Conservation (phyloP, 2,329 filamentous ascomycete species). For the Claviceps spartinae region DNA sequence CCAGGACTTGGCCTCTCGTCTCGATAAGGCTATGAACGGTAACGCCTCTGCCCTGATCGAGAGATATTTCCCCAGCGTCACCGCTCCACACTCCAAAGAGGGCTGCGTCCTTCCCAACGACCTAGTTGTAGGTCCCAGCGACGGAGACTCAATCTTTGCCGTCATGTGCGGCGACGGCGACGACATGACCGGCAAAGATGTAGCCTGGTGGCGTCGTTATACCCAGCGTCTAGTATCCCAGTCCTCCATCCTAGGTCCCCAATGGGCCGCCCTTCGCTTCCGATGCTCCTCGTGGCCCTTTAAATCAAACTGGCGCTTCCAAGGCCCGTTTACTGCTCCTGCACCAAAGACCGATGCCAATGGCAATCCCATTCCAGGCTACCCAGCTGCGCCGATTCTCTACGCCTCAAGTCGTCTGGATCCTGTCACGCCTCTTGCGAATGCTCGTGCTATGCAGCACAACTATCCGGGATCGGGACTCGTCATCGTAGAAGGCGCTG, state of each 20-base stretch:
- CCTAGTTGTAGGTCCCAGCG: background rate
- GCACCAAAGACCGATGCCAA: slow-evolving; percentile 5
- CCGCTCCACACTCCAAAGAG: background rate
- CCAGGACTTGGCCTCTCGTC: slow-evolving; percentile 2
- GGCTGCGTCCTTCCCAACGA: background rate
- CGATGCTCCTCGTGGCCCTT: slow-evolving; percentile 21
- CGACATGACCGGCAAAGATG: slow-evolving; percentile 5
- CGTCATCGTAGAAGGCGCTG: slow-evolving; percentile 17
- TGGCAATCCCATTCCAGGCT: background rate
- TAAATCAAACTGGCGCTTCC: slow-evolving; percentile 22
- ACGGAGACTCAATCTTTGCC: background rate
- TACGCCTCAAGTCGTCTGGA: slow-evolving; percentile 27
- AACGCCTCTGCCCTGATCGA: background rate
- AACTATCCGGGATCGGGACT: slow-evolving; percentile 16
- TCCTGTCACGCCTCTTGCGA: slow-evolving; percentile 25
- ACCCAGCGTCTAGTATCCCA: slow-evolving; percentile 9
- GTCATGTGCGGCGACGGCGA: slow-evolving; percentile 11
- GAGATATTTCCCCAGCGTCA: background rate
- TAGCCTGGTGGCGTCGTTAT: slow-evolving; percentile 11
- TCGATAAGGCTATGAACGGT: slow-evolving; percentile 4
- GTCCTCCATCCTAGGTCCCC: slow-evolving; percentile 14
- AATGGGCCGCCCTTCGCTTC: slow-evolving; percentile 14
- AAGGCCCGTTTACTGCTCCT: slow-evolving; percentile 10
- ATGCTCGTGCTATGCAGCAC: slow-evolving; percentile 19
- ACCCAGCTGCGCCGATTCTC: slow-evolving; percentile 16